Base-by-base conservation (phyloP, 2,329 filamentous ascomycete genomes). In the Nigrospora oryzae region DNA sequence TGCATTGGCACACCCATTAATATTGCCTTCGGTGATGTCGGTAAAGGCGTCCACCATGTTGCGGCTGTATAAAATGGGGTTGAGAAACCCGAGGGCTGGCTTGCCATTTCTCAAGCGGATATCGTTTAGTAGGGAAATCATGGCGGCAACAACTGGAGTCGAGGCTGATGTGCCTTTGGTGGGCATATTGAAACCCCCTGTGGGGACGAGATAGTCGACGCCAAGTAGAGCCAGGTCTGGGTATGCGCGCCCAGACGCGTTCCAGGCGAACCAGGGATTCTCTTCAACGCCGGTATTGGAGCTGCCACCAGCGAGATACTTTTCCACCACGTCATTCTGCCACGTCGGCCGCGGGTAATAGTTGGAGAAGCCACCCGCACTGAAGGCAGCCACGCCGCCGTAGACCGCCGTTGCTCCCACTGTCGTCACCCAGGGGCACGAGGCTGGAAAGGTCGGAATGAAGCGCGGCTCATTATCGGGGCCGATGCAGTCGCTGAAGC, bases 61-160 rank as follows among this genome's bases (percentile, higher is more conserved):
- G 2, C 52, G 38, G 3, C 63, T 63, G 52, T 78, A 77, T 23
- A 78, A 56, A 36, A 57, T 51, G 28, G 68, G 66, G 50, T 79
- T 81, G 33, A 79, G 58, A 63, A 73, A 81, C 0, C 77, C 78
- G 10, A 79, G 57, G 1, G 67, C 59, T 6, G 59, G 55, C 64
- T 73, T 76, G 4, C 73, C 72, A 2, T 57, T 60, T 3, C 69
- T 61, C 39, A 77, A 55, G n/a, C 75, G 60, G 44, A 66, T 69
- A 45, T 78, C 75, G 47, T 80, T 79, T 45, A 78, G 65, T n/a
- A 77, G 60, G 4, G 74, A 70, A 40, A 81, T 60, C 56, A 81
- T 68, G 19, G 73, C 63, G 5, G 75, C 76, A 16, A 81, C 60
- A 0, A 78, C 68, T 0, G 77, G 77, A 4, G 76, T 69, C 34